Percentiles rank a stretch among this genome's conserved stretches.
Evolutionary conservation across 1,139 yeast species (phyloP).

Genomic region (Eremothecium coryli): DNA sequence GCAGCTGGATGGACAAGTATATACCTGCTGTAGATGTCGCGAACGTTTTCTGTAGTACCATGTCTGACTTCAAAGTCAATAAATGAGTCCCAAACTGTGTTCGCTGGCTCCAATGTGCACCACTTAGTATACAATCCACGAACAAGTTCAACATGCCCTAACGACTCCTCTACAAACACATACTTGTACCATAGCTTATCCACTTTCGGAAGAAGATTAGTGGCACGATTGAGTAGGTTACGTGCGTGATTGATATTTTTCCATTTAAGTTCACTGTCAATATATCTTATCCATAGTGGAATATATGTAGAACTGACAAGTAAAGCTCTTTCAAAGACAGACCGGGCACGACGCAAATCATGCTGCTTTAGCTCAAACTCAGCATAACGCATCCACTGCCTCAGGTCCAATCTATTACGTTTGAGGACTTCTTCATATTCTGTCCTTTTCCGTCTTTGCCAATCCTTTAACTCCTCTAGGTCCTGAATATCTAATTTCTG

Average conservation of each 20-base stretch:
- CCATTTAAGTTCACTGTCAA: slow-evolving; percentile 64
- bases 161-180: slow-evolving; percentile 72
- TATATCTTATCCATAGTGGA: slow-evolving; percentile 80
- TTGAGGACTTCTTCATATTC: slow-evolving; percentile 83
- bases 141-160: slow-evolving; percentile 55
- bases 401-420: slow-evolving; percentile 67
- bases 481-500: slow-evolving; percentile 57
- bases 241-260: slow-evolving; percentile 83
- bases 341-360: slow-evolving; percentile 70
- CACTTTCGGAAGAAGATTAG: slow-evolving; percentile 61
- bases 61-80: slow-evolving; percentile 59
- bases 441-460: slow-evolving; percentile 64
- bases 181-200: slow-evolving; percentile 84
- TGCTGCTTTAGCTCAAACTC: slow-evolving; percentile 76
- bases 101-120: slow-evolving; percentile 62
- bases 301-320: slow-evolving; percentile 66
- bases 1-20: slow-evolving; percentile 45
- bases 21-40: slow-evolving; percentile 50
- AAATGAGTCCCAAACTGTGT: slow-evolving; percentile 65
- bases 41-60: slow-evolving; percentile 45
- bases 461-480: slow-evolving; percentile 67
- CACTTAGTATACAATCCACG: slow-evolving; percentile 67
- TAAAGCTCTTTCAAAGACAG: slow-evolving; percentile 80
- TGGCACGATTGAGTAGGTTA: slow-evolving; percentile 72
- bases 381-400: slow-evolving; percentile 92